Evolutionary conservation across 2,329 filamentous ascomycete species (phyloP).

Genomic region (Colletotrichum kahawae): DNA sequence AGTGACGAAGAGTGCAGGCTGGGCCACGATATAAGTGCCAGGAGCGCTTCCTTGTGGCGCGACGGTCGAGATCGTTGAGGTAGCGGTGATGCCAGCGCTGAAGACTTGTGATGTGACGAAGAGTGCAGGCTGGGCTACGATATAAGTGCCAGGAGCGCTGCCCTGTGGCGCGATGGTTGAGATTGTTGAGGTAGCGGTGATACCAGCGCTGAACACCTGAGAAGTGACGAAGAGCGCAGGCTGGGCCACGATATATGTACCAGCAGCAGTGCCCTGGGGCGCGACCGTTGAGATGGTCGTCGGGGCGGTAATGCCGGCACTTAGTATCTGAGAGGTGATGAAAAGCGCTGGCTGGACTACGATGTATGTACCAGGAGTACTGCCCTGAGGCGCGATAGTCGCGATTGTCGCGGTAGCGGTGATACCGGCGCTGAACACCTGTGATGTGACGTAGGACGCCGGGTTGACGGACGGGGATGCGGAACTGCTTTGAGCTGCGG

Average conservation of each 20-base stretch:
- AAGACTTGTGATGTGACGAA: neutral
- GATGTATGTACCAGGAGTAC: neutral
- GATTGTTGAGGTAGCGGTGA: neutral
- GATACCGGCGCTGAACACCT: neutral
- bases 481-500: neutral
- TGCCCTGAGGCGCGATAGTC: neutral
- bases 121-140: neutral
- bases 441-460: neutral
- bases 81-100: neutral
- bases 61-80: neutral
- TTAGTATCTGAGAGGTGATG: neutral
- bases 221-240: neutral
- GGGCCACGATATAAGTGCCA: constrained; percentile 2
- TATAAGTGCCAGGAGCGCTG: neutral
- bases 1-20: neutral
- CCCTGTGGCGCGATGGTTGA: neutral
- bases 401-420: neutral
- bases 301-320: neutral
- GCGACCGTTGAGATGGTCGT: neutral
- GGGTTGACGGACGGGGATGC: neutral
- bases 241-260: neutral
- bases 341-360: neutral
- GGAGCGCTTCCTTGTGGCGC: neutral
- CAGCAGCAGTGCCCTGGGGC: neutral
- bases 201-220: neutral